These are phyloP conservation scores for Syncephalastrum monosporum DNA, from an alignment of 371 early-diverging fungal species.

Conservation along the genomic window DNA sequence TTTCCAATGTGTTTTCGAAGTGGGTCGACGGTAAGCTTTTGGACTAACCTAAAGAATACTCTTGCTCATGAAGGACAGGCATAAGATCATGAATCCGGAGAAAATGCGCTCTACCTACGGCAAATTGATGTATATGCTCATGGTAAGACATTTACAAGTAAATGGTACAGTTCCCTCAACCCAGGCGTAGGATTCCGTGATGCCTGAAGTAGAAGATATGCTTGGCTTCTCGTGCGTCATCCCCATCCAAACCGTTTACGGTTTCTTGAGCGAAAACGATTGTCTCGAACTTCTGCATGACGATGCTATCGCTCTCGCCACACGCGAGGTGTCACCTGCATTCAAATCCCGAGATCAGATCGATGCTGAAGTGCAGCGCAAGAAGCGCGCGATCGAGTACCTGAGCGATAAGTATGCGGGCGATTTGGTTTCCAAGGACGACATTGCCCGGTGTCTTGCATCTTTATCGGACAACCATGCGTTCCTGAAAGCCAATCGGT, in stretches of 20 bases:
- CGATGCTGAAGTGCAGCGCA: slow-evolving; percentile 83
- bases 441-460: slow-evolving; percentile 85
- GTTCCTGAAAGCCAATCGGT: slow-evolving; percentile 82
- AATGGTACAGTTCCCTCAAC: not conserved
- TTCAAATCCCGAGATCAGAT: slow-evolving; percentile 75
- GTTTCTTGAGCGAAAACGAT: slow-evolving; percentile 62
- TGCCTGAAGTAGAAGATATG: slow-evolving; percentile 83
- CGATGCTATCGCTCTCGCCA: slow-evolving; percentile 80
- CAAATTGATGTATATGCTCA: slow-evolving; percentile 91
- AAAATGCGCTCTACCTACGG: slow-evolving; percentile 95
- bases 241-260: slow-evolving; percentile 88
- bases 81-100: slow-evolving; percentile 98
- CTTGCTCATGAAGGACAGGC: slow-evolving; percentile 26
- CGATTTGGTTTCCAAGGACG: slow-evolving; percentile 54
- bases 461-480: slow-evolving; percentile 96
- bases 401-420: slow-evolving; percentile 80
- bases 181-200: slow-evolving; percentile 71
- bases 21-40: slow-evolving; percentile 76
- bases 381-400: slow-evolving; percentile 84
- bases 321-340: slow-evolving; percentile 85
- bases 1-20: slow-evolving; percentile 89
- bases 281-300: slow-evolving; percentile 76
- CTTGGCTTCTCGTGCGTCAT: slow-evolving; percentile 81
- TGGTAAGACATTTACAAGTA: slow-evolving; percentile 35
- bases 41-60: not conserved